A percentile compares a stretch with the other conserved stretches of the same genome.
Evolutionary conservation across 2,329 filamentous ascomycete species (phyloP).

Genomic region (Clonostachys chloroleuca): DNA sequence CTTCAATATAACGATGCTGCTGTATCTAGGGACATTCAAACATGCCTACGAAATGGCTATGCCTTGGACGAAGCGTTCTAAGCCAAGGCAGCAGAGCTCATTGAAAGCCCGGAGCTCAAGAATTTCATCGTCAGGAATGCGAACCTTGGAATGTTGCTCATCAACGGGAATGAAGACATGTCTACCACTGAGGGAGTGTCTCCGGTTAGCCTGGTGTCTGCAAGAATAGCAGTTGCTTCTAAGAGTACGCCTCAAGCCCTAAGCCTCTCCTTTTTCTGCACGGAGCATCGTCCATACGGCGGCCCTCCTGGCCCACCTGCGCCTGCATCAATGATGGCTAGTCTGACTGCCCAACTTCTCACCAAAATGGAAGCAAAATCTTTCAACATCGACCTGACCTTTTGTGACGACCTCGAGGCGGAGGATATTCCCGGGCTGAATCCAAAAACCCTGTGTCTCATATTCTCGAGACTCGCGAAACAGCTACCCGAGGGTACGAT

Average conservation of each 20-base stretch:
- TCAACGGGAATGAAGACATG: conserved; percentile 4
- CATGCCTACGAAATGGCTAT: not conserved
- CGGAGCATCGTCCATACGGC: not conserved
- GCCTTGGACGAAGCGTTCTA: not conserved
- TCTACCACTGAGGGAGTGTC: conserved; percentile 1
- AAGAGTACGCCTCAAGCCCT: not conserved
- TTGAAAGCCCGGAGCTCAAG: not conserved
- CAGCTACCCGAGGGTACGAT: not conserved
- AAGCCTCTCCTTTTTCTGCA: not conserved
- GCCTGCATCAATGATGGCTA: not conserved
- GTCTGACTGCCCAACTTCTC: not conserved
- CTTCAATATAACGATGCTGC: not conserved
- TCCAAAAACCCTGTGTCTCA: not conserved
- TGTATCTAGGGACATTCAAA: not conserved
- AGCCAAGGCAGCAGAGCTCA: not conserved
- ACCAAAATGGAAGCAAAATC: not conserved
- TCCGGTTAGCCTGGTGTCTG: conserved; percentile 2
- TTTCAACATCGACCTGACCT: not conserved
- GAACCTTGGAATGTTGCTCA: not conserved
- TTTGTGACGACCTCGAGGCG: not conserved
- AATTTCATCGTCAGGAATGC: not conserved
- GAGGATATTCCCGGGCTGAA: not conserved
- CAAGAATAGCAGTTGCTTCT: not conserved
- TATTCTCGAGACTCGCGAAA: not conserved
- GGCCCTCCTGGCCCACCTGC: not conserved